Percentiles rank a stretch among this genome's conserved stretches.
These are phyloP conservation scores for Phlebiopsis flavidoalba DNA, from an alignment of 768 basidiomycete species.

Conservation along the genomic window DNA sequence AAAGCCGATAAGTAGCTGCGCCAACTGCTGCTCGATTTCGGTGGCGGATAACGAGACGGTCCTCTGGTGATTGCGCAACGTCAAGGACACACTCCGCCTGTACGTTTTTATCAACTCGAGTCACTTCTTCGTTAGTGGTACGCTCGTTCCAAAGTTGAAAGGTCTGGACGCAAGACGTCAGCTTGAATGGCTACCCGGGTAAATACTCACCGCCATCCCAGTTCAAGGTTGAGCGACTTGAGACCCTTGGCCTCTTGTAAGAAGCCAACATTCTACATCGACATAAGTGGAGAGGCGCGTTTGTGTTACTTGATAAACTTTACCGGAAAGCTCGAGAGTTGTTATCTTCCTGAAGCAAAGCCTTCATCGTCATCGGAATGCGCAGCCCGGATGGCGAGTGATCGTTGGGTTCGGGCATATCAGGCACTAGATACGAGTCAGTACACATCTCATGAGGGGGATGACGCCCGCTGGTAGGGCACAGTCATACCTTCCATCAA, in stretches of 20 bases:
- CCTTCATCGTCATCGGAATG: constrained; percentile 27
- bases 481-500: constrained; percentile 54
- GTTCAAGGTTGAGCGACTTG: constrained; percentile 49
- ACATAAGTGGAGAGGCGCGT: no score
- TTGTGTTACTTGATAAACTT: no score
- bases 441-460: background rate
- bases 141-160: constrained; percentile 20
- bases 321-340: background rate
- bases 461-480: no score
- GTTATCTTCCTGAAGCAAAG: constrained; percentile 19
- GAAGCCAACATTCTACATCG: constrained; percentile 17
- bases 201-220: constrained; percentile 58
- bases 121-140: constrained; percentile 24
- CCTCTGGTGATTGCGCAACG: background rate
- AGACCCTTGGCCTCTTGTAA: constrained; percentile 56
- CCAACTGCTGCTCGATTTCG: background rate
- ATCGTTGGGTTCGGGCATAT: constrained; percentile 46
- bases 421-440: constrained; percentile 41
- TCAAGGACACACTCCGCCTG: constrained; percentile 13
- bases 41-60: background rate
- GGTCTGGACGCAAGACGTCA: constrained; percentile 16
- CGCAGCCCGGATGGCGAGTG: constrained; percentile 30
- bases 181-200: constrained; percentile 15
- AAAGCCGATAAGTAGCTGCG: background rate
- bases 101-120: constrained; percentile 14